Base-by-base conservation (phyloP, 2,329 filamentous ascomycete genomes). In the Ceratocystis destructans region DNA sequence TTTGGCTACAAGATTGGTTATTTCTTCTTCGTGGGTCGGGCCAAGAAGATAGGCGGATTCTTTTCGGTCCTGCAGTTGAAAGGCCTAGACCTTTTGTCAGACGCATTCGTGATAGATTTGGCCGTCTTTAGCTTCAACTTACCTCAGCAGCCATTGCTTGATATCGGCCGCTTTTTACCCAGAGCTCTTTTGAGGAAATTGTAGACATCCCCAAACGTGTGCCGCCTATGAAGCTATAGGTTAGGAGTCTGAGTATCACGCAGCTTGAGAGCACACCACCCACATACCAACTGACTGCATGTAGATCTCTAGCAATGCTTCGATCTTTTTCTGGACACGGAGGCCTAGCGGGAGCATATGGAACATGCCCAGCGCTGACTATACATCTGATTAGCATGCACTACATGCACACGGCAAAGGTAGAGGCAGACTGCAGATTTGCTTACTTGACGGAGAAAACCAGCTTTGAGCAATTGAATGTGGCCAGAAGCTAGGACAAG, bases 21-120 rank as follows among this genome's bases (percentile, higher is more conserved):
- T 94, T 73, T 99, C 94, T 74, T 99, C 94, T 73, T 99, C 94
- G 69, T 99, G 94, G 0, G 94, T 99, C 0, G 94, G 94, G 0
- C 91, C 87, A 3, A 99, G 82, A 37, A 99, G 80, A 69, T 89
- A 89, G 3, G 82, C 80, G 0, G 82, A 79, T 5, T 88, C 83
- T 74, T 88, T 94, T 66, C 94, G 84, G 75, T 97, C 94, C 57
- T 81, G 77, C 61, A 97, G 83, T 53, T 83, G 84, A 71, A 96
- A 93, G 22, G 96, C 81, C 86, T 94, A 71, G 10, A 8, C 8
- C 8, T 37, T 55, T 63, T 20, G 12, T 48, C 41, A 63, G 70
- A 66, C 6, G 6, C 25, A 15, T 8, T 1, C 2, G 7, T 25
- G 33, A 31, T 33, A 33, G 37, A 12, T 15, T 25, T 17, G 62